Evolutionary conservation across 495 filamentous ascomycete genomes (phyloP).

Genomic region (Neurospora sp.): DNA sequence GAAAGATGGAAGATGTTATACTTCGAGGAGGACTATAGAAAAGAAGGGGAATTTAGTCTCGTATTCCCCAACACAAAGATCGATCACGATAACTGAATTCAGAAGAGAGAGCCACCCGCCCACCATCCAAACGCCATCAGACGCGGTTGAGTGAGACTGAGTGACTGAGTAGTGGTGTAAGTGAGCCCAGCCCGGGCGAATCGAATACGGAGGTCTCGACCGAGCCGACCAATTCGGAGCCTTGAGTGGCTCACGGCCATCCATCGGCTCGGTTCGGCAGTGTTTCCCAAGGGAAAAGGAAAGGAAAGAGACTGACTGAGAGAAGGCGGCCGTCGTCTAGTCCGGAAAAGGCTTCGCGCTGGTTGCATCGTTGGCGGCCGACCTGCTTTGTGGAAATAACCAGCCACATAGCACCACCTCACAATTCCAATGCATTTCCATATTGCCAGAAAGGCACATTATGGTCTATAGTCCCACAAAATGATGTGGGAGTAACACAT

Average conservation of each 20-base stretch:
- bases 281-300: background rate
- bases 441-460: background rate
- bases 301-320: background rate
- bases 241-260: background rate
- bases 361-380: background rate
- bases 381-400: background rate
- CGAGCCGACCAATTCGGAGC: background rate
- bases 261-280: background rate
- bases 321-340: background rate
- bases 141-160: background rate
- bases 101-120: background rate
- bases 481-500: background rate
- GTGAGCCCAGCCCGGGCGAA: background rate
- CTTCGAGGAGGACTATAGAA: background rate
- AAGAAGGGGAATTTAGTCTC: background rate
- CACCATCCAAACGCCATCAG: background rate
- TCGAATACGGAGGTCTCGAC: background rate
- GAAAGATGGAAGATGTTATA: background rate
- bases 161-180: background rate
- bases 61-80: background rate
- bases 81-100: background rate
- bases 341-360: background rate
- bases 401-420: background rate
- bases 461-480: background rate
- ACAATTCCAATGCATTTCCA: background rate